Evolutionary conservation across 2,329 filamentous ascomycete species (phyloP).

Genomic region (Paraconiothyrium brasiliense): DNA sequence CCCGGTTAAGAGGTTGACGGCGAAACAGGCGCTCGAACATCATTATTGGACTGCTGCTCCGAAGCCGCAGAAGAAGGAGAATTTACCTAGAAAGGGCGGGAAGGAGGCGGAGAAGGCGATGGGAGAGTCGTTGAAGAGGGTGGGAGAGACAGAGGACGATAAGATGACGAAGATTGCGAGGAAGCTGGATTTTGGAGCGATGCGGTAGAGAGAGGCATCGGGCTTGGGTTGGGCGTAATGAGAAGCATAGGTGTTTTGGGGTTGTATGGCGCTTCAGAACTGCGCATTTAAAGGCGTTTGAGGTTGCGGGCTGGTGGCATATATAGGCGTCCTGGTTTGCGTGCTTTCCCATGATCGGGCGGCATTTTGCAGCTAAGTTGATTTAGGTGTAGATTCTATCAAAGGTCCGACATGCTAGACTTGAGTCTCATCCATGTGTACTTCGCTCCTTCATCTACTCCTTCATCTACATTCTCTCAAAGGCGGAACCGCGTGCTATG

Average conservation of each 20-base stretch:
- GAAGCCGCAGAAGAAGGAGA: slow-evolving; percentile 80
- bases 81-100: slow-evolving; percentile 80
- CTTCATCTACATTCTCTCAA: too few species aligned
- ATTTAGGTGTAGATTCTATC: too few species aligned
- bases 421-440: too few species aligned
- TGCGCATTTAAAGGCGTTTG: background rate
- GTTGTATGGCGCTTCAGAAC: background rate
- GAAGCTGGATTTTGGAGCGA: slow-evolving; percentile 64
- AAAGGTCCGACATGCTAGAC: too few species aligned
- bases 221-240: too few species aligned
- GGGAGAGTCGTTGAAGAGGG: slow-evolving; percentile 82
- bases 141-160: slow-evolving; percentile 72
- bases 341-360: too few species aligned
- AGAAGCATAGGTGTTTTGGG: background rate
- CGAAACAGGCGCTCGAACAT: slow-evolving; percentile 80
- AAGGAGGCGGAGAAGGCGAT: slow-evolving; percentile 72
- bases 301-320: too few species aligned
- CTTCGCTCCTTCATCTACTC: too few species aligned
- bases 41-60: slow-evolving; percentile 87
- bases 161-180: slow-evolving; percentile 80
- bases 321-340: too few species aligned
- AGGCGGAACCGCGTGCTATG: too few species aligned
- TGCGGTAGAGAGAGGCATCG: slow-evolving; percentile 17
- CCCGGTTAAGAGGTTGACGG: slow-evolving; percentile 83
- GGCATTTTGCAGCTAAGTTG: too few species aligned